Percentiles rank a stretch among this genome's conserved stretches.
phyloP scores from a whole-genome alignment of 192 early-diverging fungal genomes.

The Coemansia sp. region DNA sequence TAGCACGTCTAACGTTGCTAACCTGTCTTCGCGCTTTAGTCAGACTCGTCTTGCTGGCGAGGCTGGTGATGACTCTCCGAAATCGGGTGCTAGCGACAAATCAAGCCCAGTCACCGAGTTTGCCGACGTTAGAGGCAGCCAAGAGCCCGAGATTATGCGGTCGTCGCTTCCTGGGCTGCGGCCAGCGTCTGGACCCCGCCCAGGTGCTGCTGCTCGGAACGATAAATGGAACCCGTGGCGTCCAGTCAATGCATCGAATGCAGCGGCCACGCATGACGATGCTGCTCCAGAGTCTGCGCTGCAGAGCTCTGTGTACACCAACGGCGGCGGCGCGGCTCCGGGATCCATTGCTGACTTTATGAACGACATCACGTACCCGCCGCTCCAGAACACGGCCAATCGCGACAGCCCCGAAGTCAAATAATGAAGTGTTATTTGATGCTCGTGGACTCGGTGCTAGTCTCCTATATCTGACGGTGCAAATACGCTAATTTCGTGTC shows the following conservation, averaged over 20 bases:
- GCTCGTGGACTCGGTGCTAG: too few relatives aligned
- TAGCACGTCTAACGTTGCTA: not conserved
- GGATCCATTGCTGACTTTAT: slow-evolving; percentile 37
- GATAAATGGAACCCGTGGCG: slow-evolving; percentile 52
- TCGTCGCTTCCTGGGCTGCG: slow-evolving; percentile 47
- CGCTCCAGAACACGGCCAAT: slow-evolving; percentile 27
- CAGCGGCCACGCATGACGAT: not conserved
- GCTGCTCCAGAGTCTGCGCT: slow-evolving; percentile 29
- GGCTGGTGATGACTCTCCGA: slow-evolving; percentile 28
- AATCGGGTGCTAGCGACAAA: slow-evolving; percentile 2
- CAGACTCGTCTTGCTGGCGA: slow-evolving; percentile 27
- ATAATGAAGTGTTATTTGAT: not conserved
- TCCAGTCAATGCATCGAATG: slow-evolving; percentile 31
- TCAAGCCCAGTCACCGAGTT: slow-evolving; percentile 7
- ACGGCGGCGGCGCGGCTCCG: slow-evolving; percentile 9
- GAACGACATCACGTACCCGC: slow-evolving; percentile 51
- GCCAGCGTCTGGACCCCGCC: slow-evolving; percentile 6
- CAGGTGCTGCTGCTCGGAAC: not conserved
- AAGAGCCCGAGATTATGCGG: slow-evolving; percentile 14
- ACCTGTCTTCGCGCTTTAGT: slow-evolving; percentile 22
- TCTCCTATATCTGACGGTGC: not conserved
- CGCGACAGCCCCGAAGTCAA: not conserved
- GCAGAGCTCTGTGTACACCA: slow-evolving; percentile 40
- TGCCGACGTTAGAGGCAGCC: not conserved
- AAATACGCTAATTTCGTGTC: not conserved